A percentile compares a stretch with the other conserved stretches of the same genome.
These are phyloP conservation scores for Podila verticillata DNA, from an alignment of 192 early-diverging fungal genomes.

Conservation along the genomic window DNA sequence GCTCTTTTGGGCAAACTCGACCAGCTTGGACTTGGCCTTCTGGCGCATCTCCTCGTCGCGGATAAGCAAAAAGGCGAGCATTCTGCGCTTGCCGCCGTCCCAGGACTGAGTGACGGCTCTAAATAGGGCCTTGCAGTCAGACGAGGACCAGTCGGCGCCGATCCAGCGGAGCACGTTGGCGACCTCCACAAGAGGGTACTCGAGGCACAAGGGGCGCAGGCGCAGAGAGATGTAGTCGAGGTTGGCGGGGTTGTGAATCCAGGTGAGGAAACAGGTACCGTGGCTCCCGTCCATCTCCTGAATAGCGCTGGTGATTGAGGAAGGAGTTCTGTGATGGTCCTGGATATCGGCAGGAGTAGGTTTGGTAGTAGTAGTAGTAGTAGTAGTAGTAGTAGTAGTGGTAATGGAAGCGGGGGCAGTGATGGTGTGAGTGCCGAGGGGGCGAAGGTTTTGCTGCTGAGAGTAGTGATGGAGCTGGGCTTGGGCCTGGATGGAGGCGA, in stretches of 20 bases:
- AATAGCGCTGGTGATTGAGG: constrained; percentile 26
- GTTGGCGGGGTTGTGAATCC: constrained; percentile 53
- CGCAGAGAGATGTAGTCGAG: constrained; percentile 51
- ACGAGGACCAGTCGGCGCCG: constrained; percentile 43
- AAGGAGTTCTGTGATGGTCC: neutral
- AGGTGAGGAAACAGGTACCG: constrained; percentile 45
- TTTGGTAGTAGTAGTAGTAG: constrained; percentile 12
- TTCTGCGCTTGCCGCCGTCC: constrained; percentile 42
- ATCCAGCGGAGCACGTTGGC: constrained; percentile 53
- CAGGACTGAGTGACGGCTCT: constrained; percentile 44
- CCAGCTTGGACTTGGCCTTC: constrained; percentile 44
- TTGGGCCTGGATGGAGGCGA: constrained; percentile 35
- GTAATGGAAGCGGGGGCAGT: neutral
- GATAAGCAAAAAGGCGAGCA: constrained; percentile 45
- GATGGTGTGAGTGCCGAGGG: neutral
- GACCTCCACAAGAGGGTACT: constrained; percentile 44
- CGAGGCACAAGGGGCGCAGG: constrained; percentile 43
- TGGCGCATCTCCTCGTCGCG: constrained; percentile 51
- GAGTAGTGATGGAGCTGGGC: neutral
- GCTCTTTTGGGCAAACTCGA: constrained; percentile 40
- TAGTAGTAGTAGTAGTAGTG: neutral
- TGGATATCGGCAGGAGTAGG: constrained; percentile 28
- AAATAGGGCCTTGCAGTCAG: constrained; percentile 47
- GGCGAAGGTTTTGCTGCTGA: constrained; percentile 7
- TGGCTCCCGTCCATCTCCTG: constrained; percentile 50